phyloP scores from a whole-genome alignment of 768 basidiomycete species.

The Boletus reticuloceps region DNA sequence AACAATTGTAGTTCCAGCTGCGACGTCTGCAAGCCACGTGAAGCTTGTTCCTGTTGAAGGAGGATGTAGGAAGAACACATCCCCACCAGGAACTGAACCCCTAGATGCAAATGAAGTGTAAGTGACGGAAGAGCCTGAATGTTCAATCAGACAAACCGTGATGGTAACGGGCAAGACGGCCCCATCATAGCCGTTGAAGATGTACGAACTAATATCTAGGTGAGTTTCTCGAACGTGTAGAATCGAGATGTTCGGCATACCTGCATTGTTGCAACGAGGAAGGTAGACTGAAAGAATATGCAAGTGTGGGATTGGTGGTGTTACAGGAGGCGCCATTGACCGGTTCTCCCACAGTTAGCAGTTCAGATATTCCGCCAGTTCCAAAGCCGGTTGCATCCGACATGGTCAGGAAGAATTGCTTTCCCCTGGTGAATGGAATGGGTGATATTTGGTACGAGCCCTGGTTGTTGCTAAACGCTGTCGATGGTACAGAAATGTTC shows the following conservation, averaged over 20 bases:
- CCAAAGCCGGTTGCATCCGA: conserved; percentile 71
- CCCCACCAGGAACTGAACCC: conserved; percentile 65
- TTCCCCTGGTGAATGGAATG: conserved; percentile 39
- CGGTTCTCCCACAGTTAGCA: conserved; percentile 49
- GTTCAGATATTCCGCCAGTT: conserved; percentile 54
- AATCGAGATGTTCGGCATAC: conserved; percentile 31
- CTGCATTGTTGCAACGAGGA: conserved; percentile 59
- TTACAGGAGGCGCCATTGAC: conserved; percentile 45
- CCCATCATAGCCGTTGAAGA: conserved; percentile 41
- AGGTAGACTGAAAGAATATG: conserved; percentile 51
- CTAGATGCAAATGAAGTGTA: conserved; percentile 27
- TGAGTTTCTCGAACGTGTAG: conserved; percentile 2
- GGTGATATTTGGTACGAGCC: conserved; percentile 49
- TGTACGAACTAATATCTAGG: conserved; percentile 38
- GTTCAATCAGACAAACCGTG: conserved; percentile 35
- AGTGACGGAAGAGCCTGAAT: neutral
- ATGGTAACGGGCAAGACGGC: conserved; percentile 57
- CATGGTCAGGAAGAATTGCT: conserved; percentile 57
- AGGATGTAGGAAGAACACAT: conserved; percentile 43
- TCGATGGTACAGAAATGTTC: conserved; percentile 52
- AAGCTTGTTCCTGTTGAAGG: conserved; percentile 36
- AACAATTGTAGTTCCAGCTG: conserved; percentile 55
- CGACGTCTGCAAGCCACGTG: conserved; percentile 57
- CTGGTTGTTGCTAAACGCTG: conserved; percentile 51
- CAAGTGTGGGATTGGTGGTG: conserved; percentile 41